Percentiles rank a stretch among this genome's conserved stretches.
Evolutionary conservation across 257 asterid genomes (phyloP).

Genomic region (Solanum pennellii): DNA sequence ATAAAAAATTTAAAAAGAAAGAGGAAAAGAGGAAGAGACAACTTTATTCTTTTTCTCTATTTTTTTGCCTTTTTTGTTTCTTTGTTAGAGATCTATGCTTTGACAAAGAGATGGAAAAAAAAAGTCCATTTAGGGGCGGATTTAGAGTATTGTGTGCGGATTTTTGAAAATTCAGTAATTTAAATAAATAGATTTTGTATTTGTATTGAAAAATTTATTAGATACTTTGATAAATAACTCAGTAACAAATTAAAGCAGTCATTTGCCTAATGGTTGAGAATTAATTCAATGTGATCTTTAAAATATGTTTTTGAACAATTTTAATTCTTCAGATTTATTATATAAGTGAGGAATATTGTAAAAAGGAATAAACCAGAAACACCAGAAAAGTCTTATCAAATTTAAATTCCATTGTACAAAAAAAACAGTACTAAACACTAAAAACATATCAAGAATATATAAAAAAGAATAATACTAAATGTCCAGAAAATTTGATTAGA

Average conservation of each 20-base stretch:
- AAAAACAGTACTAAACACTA: not conserved
- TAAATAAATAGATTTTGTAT: rapidly evolving
- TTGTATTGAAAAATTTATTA: rapidly evolving
- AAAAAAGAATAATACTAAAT: too few relatives aligned
- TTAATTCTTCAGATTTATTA: too few relatives aligned
- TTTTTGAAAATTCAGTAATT: not conserved
- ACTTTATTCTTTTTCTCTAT: not conserved
- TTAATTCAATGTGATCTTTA: not conserved
- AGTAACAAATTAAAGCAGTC: not conserved
- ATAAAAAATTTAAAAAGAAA: not conserved
- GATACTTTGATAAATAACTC: not conserved
- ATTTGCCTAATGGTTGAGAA: not conserved
- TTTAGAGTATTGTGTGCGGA: not conserved
- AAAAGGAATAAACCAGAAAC: not conserved
- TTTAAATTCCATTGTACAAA: not conserved
- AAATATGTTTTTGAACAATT: not conserved
- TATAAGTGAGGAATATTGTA: not conserved
- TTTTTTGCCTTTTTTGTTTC: not conserved
- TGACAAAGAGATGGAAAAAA: not conserved
- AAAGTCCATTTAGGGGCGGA: not conserved
- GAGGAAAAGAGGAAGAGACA: not conserved
- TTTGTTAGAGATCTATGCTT: not conserved
- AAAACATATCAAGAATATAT: not conserved
- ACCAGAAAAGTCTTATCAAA: not conserved
- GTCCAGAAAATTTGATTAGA: too few relatives aligned